These are phyloP conservation scores for Vicia sativa DNA, from an alignment of 306 rosid genomes.

Conservation along the genomic window DNA sequence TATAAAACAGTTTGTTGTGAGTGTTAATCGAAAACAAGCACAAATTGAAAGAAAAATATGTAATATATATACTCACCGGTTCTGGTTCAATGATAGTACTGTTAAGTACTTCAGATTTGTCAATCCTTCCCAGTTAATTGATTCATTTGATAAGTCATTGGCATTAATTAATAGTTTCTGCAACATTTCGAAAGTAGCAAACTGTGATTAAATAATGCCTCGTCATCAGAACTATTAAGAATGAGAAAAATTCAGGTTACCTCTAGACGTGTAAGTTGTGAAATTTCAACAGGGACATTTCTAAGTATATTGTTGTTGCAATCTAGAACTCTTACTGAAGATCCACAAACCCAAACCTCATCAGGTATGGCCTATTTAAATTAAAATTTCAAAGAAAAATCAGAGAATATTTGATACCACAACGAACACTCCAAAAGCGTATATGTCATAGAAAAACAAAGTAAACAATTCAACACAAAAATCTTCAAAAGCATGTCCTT, in stretches of 20 bases:
- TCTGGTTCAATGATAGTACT: conserved; percentile 70
- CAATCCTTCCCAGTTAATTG: conserved; percentile 77
- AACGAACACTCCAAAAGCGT: too few species aligned
- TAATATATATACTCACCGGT: conserved; percentile 62
- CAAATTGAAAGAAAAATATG: conserved; percentile 18
- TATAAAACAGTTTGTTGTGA: conserved; percentile 22
- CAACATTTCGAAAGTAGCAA: conserved; percentile 39
- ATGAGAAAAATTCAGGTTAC: conserved; percentile 43
- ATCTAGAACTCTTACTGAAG: conserved; percentile 72
- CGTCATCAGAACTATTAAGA: conserved; percentile 4
- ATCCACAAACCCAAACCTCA: conserved; percentile 77
- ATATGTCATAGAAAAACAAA: background rate
- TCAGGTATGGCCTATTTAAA: conserved; percentile 70
- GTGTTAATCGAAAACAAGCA: conserved; percentile 20
- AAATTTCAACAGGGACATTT: conserved; percentile 59
- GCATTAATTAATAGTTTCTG: conserved; percentile 68
- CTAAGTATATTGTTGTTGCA: conserved; percentile 62
- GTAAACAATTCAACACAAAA: background rate
- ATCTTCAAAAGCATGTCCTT: conserved; percentile 25
- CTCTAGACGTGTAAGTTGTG: conserved; percentile 58
- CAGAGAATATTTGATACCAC: conserved; percentile 25
- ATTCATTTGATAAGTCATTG: conserved; percentile 58
- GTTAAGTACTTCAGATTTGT: conserved; percentile 58
- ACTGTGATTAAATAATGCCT: conserved; percentile 19
- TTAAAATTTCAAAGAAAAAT: conserved; percentile 16